Evolutionary conservation across 1,284 basidiomycete genomes (phyloP).

Genomic region (Meira miltonrushii): DNA sequence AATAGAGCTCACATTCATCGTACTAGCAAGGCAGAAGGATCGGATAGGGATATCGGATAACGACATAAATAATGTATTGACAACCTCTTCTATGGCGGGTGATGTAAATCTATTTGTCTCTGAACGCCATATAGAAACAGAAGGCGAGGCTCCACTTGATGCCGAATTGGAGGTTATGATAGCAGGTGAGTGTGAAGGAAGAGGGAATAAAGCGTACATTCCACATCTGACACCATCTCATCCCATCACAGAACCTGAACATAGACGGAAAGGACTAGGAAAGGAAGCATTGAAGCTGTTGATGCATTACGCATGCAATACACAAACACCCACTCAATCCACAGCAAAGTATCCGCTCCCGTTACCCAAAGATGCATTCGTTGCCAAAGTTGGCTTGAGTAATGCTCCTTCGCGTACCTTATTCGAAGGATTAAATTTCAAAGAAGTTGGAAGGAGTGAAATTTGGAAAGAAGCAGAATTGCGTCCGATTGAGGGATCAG

Average conservation of each 20-base stretch:
- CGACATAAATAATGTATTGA: constrained; percentile 29
- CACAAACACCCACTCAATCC: background rate
- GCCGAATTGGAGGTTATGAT: constrained; percentile 79
- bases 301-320: constrained; percentile 29
- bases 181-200: constrained; percentile 62
- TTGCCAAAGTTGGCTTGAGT: constrained; percentile 14
- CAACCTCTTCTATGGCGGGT: constrained; percentile 69
- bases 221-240: constrained; percentile 2
- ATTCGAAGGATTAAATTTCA: constrained; percentile 13
- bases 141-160: constrained; percentile 52
- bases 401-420: constrained; percentile 9
- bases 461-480: constrained; percentile 42
- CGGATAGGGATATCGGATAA: background rate
- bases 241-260: constrained; percentile 58
- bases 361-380: background rate
- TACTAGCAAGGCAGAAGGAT: constrained; percentile 57
- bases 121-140: constrained; percentile 19
- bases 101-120: constrained; percentile 83
- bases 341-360: background rate
- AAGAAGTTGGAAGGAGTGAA: constrained; percentile 23
- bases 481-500: constrained; percentile 11
- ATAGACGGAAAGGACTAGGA: constrained; percentile 61
- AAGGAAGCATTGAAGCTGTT: constrained; percentile 48
- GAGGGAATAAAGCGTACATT: too few species aligned
- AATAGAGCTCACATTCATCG: constrained; percentile 81